These are phyloP conservation scores for Cutaneotrichosporon arboriforme DNA, from an alignment of 1,284 basidiomycete species.

Conservation along the genomic window DNA sequence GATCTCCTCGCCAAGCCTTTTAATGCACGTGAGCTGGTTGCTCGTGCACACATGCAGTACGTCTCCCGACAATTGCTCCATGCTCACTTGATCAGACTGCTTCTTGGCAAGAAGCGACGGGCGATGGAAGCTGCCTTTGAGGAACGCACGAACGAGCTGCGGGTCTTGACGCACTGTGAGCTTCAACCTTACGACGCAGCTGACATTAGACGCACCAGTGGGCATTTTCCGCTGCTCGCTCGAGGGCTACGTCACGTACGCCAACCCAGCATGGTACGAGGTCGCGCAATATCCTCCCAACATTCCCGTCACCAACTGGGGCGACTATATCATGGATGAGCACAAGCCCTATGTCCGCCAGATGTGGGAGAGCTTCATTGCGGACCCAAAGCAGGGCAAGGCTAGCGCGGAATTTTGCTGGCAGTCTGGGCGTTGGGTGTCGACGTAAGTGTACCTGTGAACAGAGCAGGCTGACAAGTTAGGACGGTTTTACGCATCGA, in stretches of 20 bases:
- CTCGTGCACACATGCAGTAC: conserved; percentile 44
- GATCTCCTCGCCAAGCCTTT: conserved; percentile 45
- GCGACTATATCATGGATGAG: conserved; percentile 24
- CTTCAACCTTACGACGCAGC: neutral
- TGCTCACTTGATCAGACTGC: conserved; percentile 19
- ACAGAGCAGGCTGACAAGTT: too few species aligned
- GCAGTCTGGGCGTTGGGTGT: conserved; percentile 30
- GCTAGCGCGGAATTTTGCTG: conserved; percentile 29
- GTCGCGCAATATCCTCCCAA: conserved; percentile 27
- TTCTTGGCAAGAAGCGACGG: conserved; percentile 38
- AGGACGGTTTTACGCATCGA: conserved; percentile 35
- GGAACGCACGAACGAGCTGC: conserved; percentile 39
- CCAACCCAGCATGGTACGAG: conserved; percentile 37
- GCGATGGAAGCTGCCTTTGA: conserved; percentile 39
- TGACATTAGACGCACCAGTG: conserved; percentile 32
- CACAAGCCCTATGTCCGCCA: conserved; percentile 14
- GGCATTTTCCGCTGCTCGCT: conserved; percentile 39
- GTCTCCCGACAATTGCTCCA: conserved; percentile 13
- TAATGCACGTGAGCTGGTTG: conserved; percentile 48
- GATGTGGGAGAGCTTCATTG: conserved; percentile 25
- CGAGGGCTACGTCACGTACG: conserved; percentile 35
- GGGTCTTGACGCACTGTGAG: conserved; percentile 31
- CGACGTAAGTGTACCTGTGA: conserved; percentile 4
- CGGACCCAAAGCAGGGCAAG: neutral
- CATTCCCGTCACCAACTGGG: conserved; percentile 27